Evolutionary conservation across 352 stramenopile species (phyloP).

Genomic region (Phytophthora melonis): DNA sequence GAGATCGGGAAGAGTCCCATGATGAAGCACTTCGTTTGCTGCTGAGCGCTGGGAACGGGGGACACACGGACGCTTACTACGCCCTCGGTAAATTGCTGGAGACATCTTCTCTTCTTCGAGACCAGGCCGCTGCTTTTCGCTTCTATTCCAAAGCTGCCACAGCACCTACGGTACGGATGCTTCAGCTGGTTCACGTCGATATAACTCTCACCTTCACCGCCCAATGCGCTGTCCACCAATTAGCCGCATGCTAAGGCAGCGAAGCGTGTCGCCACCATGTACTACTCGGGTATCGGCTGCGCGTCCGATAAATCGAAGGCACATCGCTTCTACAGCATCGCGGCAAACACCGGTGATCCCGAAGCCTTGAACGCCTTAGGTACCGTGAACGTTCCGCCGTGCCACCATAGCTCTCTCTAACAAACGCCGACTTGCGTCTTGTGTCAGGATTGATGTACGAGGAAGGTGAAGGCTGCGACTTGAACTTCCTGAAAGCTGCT

Average conservation of each 20-base stretch:
- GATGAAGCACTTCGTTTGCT: conserved; percentile 71
- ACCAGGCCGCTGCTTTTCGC: conserved; percentile 59
- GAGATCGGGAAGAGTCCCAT: conserved; percentile 63
- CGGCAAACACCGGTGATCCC: conserved; percentile 55
- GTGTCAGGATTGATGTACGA: conserved; percentile 69
- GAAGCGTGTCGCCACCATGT: conserved; percentile 66
- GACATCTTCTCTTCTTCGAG: conserved; percentile 54
- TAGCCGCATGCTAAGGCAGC: conserved; percentile 58
- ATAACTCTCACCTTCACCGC: background rate
- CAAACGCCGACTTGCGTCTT: background rate
- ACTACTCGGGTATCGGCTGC: conserved; percentile 68
- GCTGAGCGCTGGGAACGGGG: conserved; percentile 55
- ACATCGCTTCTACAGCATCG: conserved; percentile 65
- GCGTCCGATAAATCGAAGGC: conserved; percentile 58
- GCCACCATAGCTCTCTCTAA: background rate
- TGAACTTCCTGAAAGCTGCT: conserved; percentile 68
- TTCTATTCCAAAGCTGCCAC: conserved; percentile 71
- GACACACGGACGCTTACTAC: conserved; percentile 52
- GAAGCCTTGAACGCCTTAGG: conserved; percentile 79
- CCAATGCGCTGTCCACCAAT: no score
- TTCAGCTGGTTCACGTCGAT: no score
- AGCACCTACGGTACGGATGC: conserved; percentile 27
- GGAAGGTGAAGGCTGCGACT: conserved; percentile 76
- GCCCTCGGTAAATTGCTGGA: conserved; percentile 64
- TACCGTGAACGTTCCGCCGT: conserved; percentile 23